phyloP scores from a whole-genome alignment of 1,139 yeast genomes.

The Blastobotrys capitulatus region DNA sequence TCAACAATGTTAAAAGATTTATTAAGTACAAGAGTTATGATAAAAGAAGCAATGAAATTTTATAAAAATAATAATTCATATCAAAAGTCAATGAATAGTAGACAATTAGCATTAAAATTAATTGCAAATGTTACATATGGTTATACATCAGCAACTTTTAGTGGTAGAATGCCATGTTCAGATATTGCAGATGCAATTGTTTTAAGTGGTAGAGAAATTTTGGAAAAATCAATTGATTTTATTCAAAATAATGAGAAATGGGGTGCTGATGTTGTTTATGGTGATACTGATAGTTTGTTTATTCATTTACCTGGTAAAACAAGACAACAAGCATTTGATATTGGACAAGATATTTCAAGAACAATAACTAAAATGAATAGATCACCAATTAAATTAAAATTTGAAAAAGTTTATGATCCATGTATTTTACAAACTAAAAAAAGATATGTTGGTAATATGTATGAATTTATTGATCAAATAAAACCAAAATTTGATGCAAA shows the following conservation, averaged over 20 bases:
- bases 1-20: conserved; percentile 84
- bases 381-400: conserved; percentile 72
- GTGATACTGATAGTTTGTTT: conserved; percentile 92
- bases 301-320: conserved; percentile 84
- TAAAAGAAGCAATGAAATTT: conserved; percentile 65
- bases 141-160: conserved; percentile 86
- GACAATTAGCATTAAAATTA: conserved; percentile 81
- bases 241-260: conserved; percentile 57
- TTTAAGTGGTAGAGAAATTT: conserved; percentile 79
- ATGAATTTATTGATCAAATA: conserved; percentile 50
- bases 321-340: conserved; percentile 65
- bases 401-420: conserved; percentile 91
- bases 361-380: conserved; percentile 66
- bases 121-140: conserved; percentile 97
- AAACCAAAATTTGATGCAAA: conserved; percentile 83
- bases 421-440: conserved; percentile 79
- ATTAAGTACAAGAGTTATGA: conserved; percentile 69
- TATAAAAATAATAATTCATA: conserved; percentile 40
- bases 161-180: conserved; percentile 96
- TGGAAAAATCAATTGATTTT: conserved; percentile 60
- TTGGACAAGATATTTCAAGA: conserved; percentile 67
- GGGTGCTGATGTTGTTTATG: conserved; percentile 94
- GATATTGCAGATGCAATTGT: conserved; percentile 95
- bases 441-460: conserved; percentile 82
- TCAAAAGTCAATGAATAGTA: conserved; percentile 57